These are phyloP conservation scores for Erythrobasidium yunnanense DNA, from an alignment of 768 basidiomycete genomes.

Conservation along the genomic window DNA sequence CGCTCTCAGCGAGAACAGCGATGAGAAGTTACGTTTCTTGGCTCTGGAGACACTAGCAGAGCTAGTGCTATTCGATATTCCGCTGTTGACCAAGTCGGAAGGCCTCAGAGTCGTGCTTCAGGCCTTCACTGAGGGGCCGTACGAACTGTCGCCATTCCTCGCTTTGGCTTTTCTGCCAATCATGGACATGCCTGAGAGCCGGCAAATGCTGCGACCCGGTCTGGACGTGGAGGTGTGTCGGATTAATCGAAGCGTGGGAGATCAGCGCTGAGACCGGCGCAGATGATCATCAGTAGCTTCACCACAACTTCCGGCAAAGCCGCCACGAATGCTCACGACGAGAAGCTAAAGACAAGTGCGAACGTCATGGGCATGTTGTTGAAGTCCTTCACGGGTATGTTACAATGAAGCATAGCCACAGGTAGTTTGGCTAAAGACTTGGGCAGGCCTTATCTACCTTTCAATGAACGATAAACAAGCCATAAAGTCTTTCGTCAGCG, in stretches of 20 bases:
- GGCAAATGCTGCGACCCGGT: constrained; percentile 65
- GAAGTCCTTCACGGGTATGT: constrained; percentile 83
- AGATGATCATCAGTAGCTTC: constrained; percentile 78
- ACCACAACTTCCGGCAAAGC: constrained; percentile 87
- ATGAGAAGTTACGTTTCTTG: constrained; percentile 73
- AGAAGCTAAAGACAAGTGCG: constrained; percentile 65
- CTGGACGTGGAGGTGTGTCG: constrained; percentile 69
- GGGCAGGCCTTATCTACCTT: constrained; percentile 72
- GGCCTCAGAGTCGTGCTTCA: constrained; percentile 78
- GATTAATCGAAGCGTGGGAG: background rate
- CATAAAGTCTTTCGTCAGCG: constrained; percentile 70
- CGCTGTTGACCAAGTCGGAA: constrained; percentile 65
- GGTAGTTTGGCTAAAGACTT: constrained; percentile 8
- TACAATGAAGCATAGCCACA: background rate
- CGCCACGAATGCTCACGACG: constrained; percentile 52
- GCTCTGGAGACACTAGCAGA: constrained; percentile 80
- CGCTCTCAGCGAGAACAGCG: constrained; percentile 80
- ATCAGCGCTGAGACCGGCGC: background rate
- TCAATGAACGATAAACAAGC: constrained; percentile 81
- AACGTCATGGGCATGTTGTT: constrained; percentile 72
- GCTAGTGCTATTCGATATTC: constrained; percentile 72
- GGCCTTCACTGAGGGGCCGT: constrained; percentile 76
- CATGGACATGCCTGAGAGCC: constrained; percentile 70
- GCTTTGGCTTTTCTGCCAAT: constrained; percentile 70
- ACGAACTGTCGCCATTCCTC: constrained; percentile 48